Conservation (phyloP, 805 yeast genomes). For the Kuraishia piskuri region DNA sequence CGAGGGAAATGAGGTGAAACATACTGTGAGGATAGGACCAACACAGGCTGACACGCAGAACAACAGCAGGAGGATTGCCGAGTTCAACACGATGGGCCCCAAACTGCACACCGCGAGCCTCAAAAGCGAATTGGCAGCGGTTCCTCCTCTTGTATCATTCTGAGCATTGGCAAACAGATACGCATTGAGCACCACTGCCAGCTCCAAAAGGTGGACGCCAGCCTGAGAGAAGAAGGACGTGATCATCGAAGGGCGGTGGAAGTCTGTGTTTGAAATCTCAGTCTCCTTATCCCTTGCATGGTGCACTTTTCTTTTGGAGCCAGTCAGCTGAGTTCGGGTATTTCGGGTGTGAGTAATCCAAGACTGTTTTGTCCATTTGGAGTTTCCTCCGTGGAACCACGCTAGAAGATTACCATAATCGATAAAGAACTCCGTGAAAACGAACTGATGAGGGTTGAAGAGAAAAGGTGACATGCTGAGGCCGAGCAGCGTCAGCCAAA, state of each 20-base stretch:
- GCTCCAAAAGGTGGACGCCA: constrained; percentile 26
- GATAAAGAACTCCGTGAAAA: constrained; percentile 58
- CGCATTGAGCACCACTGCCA: constrained; percentile 31
- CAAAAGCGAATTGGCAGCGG: constrained; percentile 31
- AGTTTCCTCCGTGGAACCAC: constrained; percentile 47
- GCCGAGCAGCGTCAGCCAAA: constrained; percentile 64
- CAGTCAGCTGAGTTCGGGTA: constrained; percentile 45
- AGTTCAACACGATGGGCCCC: constrained; percentile 40
- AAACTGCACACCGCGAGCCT: constrained; percentile 35
- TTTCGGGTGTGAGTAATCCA: constrained; percentile 44
- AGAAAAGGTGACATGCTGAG: constrained; percentile 64
- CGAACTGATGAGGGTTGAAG: constrained; percentile 73
- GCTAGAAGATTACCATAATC: constrained; percentile 51
- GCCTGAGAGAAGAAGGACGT: constrained; percentile 33
- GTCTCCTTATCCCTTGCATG: constrained; percentile 23
- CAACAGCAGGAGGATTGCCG: constrained; percentile 27
- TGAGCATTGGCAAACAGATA: constrained; percentile 48
- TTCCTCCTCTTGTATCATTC: constrained; percentile 27
- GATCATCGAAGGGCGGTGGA: constrained; percentile 36
- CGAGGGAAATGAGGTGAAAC: constrained; percentile 38
- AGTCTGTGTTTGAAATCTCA: constrained; percentile 32
- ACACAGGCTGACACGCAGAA: constrained; percentile 35
- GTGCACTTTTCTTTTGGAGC: constrained; percentile 37
- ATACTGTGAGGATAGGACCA: constrained; percentile 42
- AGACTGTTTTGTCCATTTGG: constrained; percentile 21